Base-by-base conservation (phyloP, 306 rosid species). In the Rosa rugosa region DNA sequence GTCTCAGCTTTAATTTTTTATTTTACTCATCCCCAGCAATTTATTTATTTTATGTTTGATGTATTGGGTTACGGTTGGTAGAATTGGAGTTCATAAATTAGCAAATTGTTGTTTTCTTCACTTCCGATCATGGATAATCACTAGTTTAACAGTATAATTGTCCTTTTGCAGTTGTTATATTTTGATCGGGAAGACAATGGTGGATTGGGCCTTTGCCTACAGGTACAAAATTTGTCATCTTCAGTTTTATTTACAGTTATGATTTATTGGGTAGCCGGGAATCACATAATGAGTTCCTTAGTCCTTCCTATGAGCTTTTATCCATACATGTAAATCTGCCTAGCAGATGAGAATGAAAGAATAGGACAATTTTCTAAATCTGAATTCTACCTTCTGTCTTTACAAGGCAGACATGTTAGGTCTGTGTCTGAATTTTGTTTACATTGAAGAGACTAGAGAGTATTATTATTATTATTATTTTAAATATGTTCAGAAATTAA, bases 161-260 rank as follows among this genome's bases (percentile, higher is more conserved):
- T 46, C 69, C 47, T 83, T 80, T 77, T 42, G 27, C 91, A 96
- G 99, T 87, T 93, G 72, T 59, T 96, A 75, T 90, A 91, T 86
- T 96, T 96, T 80, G 98, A 96, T 82, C 96, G 79, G 80, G 99
- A 90, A 76, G 97, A 87, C 77, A 91, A 75, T 60, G 86, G 93
- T 67, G 99, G 99, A 80, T 80, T 96, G 81, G 92, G 98, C 81
- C 96, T 96, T 80, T 95, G 94, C 60, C 87, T 96, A 76, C 99
- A 96, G 97, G 99, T 96, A 89, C 79, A 49, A 68, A 36, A 83
- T 41, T 69, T 84, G 44, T 79, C 45, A 60, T n/a, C 40, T 79
- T 46, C 11, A 62, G 5, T 54, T 38, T 20, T 44, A 31, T 16
- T 14, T 34, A 65, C 45, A 27, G 38, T 75, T 23, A 8, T 47